phyloP scores from a whole-genome alignment of 352 stramenopile genomes.

The Thalassiosira livingstoniorum region DNA sequence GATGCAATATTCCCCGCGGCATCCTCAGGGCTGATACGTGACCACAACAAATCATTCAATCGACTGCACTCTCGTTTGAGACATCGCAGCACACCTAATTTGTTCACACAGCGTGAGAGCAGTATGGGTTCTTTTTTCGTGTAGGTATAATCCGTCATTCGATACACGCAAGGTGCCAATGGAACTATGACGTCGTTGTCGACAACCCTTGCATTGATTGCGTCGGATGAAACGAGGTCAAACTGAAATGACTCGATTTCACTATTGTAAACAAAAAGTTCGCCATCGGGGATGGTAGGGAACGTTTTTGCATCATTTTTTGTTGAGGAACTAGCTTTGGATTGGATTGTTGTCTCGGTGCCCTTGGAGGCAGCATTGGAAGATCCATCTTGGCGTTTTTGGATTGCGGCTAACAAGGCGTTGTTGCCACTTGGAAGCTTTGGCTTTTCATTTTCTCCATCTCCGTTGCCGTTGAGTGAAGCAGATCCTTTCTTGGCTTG shows the following conservation, averaged over 20 bases:
- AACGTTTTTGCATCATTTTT: neutral
- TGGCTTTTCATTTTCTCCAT: neutral
- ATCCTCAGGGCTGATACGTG: constrained; percentile 6
- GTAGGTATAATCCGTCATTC: constrained; percentile 68
- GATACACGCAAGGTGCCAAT: constrained; percentile 66
- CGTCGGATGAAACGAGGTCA: constrained; percentile 18
- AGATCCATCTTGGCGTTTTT: constrained; percentile 11
- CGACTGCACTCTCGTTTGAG: constrained; percentile 53
- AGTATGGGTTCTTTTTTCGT: constrained; percentile 62
- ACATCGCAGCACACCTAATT: constrained; percentile 64
- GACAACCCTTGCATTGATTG: constrained; percentile 18
- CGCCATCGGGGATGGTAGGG: constrained; percentile 22
- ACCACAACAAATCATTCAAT: constrained; percentile 59
- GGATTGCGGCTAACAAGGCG: constrained; percentile 25
- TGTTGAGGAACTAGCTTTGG: neutral
- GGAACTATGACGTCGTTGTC: constrained; percentile 58
- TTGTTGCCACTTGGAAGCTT: neutral
- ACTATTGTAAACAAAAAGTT: constrained; percentile 58
- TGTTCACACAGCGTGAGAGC: constrained; percentile 55
- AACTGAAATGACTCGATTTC: constrained; percentile 49
- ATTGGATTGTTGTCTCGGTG: neutral
- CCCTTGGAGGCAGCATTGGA: neutral
- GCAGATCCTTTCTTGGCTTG: constrained; percentile 29
- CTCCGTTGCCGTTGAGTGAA: neutral
- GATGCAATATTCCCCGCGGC: neutral